Evolutionary conservation across 176 grass and related monocot genomes (phyloP).

Genomic region (Typha latifolia): DNA sequence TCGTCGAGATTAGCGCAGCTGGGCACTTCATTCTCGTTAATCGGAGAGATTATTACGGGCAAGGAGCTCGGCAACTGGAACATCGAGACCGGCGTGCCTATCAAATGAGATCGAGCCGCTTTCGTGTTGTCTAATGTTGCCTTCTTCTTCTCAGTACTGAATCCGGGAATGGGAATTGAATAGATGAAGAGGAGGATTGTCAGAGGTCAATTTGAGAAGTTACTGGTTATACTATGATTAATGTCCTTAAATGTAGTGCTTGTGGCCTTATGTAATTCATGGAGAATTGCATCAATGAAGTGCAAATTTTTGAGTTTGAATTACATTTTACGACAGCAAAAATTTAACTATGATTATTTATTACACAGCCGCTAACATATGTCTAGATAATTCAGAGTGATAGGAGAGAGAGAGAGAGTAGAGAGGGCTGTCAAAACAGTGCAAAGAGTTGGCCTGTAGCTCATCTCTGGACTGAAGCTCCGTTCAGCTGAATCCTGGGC

Average conservation of each 20-base stretch:
- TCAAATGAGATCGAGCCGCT: slow-evolving; percentile 57
- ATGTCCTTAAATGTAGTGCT: background rate
- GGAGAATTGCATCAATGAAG: background rate
- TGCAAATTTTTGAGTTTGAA: no score
- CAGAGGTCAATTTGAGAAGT: background rate
- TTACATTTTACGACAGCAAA: no score
- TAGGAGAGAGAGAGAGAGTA: no score
- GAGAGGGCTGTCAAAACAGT: no score
- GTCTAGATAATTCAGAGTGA: no score
- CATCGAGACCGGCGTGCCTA: slow-evolving; percentile 50
- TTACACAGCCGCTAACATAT: no score
- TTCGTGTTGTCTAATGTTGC: slow-evolving; percentile 38
- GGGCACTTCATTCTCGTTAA: slow-evolving; percentile 53
- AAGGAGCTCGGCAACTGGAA: slow-evolving; percentile 64
- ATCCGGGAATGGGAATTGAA: slow-evolving; percentile 51
- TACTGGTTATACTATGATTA: background rate
- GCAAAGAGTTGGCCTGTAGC: no score
- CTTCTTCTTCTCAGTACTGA: slow-evolving; percentile 60
- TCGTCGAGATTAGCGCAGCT: slow-evolving; percentile 54
- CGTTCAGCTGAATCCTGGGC: no score
- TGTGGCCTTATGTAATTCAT: background rate
- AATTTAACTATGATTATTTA: no score
- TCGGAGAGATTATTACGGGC: slow-evolving; percentile 51
- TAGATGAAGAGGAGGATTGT: slow-evolving; percentile 26
- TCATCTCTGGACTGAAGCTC: no score